Conservation (phyloP, 2,329 filamentous ascomycete genomes). For the Cryphonectria japonica region DNA sequence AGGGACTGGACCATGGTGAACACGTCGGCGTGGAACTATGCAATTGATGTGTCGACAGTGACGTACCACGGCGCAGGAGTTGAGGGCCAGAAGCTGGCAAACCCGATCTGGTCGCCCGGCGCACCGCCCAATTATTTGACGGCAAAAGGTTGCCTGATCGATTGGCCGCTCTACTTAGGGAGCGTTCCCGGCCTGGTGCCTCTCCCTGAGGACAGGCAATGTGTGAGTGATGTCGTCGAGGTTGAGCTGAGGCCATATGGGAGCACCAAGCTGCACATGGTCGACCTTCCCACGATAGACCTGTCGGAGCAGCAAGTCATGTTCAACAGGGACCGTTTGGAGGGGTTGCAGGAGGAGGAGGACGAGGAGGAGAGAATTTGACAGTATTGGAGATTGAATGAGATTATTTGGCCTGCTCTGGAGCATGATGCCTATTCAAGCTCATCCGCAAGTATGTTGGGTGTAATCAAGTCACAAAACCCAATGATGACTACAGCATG, state of each 20-base stretch:
- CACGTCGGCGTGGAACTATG: slow-evolving; percentile 38
- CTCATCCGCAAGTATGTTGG: no score
- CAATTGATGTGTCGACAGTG: slow-evolving; percentile 40
- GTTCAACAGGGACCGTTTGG: not conserved
- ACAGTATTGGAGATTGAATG: not conserved
- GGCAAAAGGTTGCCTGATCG: slow-evolving; percentile 39
- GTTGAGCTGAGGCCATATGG: slow-evolving; percentile 40
- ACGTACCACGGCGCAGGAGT: slow-evolving; percentile 27
- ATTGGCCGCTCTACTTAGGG: slow-evolving; percentile 37
- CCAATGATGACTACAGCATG: not conserved
- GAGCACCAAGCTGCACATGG: slow-evolving; percentile 41
- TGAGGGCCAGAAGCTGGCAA: slow-evolving; percentile 30
- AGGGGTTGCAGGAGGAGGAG: not conserved
- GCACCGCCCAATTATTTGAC: slow-evolving; percentile 39
- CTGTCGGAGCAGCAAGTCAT: slow-evolving; percentile 19
- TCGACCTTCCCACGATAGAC: slow-evolving; percentile 38
- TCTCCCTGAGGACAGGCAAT: slow-evolving; percentile 30
- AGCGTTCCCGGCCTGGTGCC: slow-evolving; percentile 35
- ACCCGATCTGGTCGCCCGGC: slow-evolving; percentile 38
- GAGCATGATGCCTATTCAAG: not conserved
- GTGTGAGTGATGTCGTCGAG: slow-evolving; percentile 30
- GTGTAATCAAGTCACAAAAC: not conserved
- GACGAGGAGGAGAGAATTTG: not conserved
- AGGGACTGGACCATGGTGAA: slow-evolving; percentile 38
- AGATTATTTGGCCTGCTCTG: not conserved